Base-by-base conservation (phyloP, 75 land plant species). In the Cunninghamia lanceolata region DNA sequence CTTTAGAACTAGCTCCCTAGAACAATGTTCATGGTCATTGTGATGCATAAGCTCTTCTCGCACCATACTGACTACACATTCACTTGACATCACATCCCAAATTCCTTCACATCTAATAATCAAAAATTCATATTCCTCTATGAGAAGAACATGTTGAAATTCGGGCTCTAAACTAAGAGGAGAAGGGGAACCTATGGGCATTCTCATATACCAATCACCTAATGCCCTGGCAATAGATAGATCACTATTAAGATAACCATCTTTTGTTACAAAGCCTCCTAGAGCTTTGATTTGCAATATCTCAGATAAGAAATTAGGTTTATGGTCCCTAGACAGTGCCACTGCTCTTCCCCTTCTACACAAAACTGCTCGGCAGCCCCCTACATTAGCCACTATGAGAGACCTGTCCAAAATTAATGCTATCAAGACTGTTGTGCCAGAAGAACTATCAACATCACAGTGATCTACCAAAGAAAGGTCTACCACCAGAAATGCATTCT, bases 331-430 rank as follows among this genome's bases (percentile, higher is more conserved):
- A 19, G 99, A 97, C 94, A 97, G 92, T n/a, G 92, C 93, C 17
- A 96, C 86, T 25, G 98, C 95, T 68, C 90, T 89, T 30, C 99
- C 98, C 82, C 89, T 92, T 36, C 94, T 87, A 87, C 95, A 91
- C n/a, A 97, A 91, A 71, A 97, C 96, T 39, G 99, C 99, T 81
- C 99, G 88, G 77, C 98, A 97, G 73, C 96, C 99, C 32, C 99
- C 99, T 30, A 93, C 98, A 92, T 96, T 96, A n/a, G 99, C 96
- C 9, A 95, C 94, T 17, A 97, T 75, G 19, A 97, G 79, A 84
- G 74, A 84, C 88, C 94, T 93, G 89, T 93, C 96, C 82, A 93
- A 70, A 7, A 95, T 66, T 9, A 93, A 53, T 32, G 95, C 96
- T 38, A 93, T 93, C 38, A 95, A 76, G 14, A 89, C 95, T 28